These are phyloP conservation scores for Carex scoparia DNA, from an alignment of 176 grass and related monocot species.

Conservation along the genomic window DNA sequence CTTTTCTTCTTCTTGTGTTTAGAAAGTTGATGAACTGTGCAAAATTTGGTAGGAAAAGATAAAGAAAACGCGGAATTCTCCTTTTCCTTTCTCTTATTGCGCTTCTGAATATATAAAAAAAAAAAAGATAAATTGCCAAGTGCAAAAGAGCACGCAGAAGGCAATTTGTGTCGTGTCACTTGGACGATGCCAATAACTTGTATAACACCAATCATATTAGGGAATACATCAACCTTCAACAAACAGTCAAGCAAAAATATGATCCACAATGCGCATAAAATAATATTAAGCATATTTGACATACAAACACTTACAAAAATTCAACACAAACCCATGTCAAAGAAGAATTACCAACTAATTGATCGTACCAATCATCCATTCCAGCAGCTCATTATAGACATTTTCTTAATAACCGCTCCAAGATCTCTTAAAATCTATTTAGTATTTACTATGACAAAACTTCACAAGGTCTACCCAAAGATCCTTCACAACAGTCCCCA, in stretches of 20 bases:
- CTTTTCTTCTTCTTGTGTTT: not conserved
- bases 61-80: not conserved
- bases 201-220: not conserved
- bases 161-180: not conserved
- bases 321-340: not conserved
- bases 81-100: not conserved
- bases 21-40: not conserved
- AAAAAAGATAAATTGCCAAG: not conserved
- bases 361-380: conserved; percentile 21
- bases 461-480: not conserved
- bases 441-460: conserved; percentile 19
- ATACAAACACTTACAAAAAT: not conserved
- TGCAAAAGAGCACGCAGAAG: not conserved
- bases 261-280: not conserved
- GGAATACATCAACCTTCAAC: not conserved
- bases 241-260: not conserved
- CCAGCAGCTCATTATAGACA: conserved; percentile 39
- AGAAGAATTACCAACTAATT: conserved; percentile 15
- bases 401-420: conserved; percentile 22
- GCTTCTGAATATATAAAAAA: not conserved
- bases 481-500: not conserved
- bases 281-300: conserved; percentile 20
- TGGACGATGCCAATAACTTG: not conserved
- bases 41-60: not conserved
- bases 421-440: not conserved